A percentile compares a stretch with the other conserved stretches of the same genome.
These are phyloP conservation scores for Auricularia sp. DNA, from an alignment of 768 basidiomycete genomes.

Conservation along the genomic window DNA sequence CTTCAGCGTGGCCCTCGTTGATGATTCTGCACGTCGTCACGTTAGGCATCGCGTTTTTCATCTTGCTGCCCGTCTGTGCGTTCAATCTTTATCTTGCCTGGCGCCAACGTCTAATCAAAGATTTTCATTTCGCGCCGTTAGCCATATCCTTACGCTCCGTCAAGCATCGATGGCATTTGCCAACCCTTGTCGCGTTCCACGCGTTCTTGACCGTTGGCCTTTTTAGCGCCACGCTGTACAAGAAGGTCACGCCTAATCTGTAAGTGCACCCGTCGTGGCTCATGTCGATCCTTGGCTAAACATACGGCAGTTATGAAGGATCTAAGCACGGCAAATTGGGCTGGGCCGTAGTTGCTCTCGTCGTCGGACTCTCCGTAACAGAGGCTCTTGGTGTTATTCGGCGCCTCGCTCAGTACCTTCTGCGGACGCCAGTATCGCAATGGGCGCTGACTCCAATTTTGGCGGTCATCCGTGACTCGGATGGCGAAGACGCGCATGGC, in stretches of 20 bases:
- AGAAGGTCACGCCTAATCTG: conserved; percentile 75
- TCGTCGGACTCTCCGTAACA: background rate
- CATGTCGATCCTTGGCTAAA: background rate
- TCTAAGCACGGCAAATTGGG: conserved; percentile 55
- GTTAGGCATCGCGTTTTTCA: conserved; percentile 76
- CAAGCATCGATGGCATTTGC: conserved; percentile 52
- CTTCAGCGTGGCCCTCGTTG: conserved; percentile 50
- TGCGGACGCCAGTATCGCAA: background rate
- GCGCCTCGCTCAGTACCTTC: background rate
- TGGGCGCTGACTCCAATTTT: background rate
- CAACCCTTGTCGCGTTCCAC: conserved; percentile 57
- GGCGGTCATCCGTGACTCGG: background rate
- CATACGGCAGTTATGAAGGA: conserved; percentile 28
- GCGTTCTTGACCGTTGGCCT: conserved; percentile 52
- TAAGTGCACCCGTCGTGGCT: conserved; percentile 29
- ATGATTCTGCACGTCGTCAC: conserved; percentile 65
- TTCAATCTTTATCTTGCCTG: conserved; percentile 6
- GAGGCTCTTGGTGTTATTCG: background rate
- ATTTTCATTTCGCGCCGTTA: conserved; percentile 20
- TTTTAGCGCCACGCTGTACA: conserved; percentile 59
- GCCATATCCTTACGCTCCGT: conserved; percentile 75
- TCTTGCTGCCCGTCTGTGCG: conserved; percentile 70
- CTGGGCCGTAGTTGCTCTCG: background rate
- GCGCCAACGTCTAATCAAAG: background rate
- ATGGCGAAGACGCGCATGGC: background rate